Base-by-base conservation (phyloP, 202 grass and related monocot genomes). In the Panicum virgatum region DNA sequence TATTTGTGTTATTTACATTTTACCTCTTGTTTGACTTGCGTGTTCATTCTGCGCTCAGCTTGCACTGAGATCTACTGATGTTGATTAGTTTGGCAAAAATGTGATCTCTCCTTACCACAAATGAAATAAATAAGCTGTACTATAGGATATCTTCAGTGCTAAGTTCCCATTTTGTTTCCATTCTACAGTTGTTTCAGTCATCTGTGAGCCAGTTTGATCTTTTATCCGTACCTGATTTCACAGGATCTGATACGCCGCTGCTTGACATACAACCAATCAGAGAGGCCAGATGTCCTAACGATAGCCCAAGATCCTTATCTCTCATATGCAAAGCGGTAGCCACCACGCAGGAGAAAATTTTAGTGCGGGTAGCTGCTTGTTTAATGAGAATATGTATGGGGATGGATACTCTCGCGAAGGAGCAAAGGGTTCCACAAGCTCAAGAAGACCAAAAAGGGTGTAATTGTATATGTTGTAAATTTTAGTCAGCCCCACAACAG, bases 251-350 rank as follows among this genome's bases (percentile, higher is more conserved):
- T 98, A 69, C 90, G 90, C 34, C 87, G 89, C 62, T 98, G 96
- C 80, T 85, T 98, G 87, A 92, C 96, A 78, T 98, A 98, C 86
- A 91, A 98, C 62, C 96, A 98, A 90, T 86, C 84, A 44, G 96
- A 95, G 66, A 93, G 96, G 62, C 96, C 92, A 66, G 96, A 98
- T 76, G 96, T 96, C 57, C 86, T 98, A 80, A 89, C 92, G 56
- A 87, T 96, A 66, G 85, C 92, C 72, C 92, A 98, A 86, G 96
- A 98, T 85, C 96, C 80, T 26, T 98, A 98, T 76, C 90, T 98
- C 46, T 90, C 93, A 54, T 98, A 93, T 91, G 85, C 85, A 50
- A 98, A 98, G 88, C 90, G 84, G 85, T 98, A 96, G 86, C 45
- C 65, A 25, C 75, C 44, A 34, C 22, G 16, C 10, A 67, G 36